These are phyloP conservation scores for Apiosordaria backusii DNA, from an alignment of 495 filamentous ascomycete genomes.

Conservation along the genomic window DNA sequence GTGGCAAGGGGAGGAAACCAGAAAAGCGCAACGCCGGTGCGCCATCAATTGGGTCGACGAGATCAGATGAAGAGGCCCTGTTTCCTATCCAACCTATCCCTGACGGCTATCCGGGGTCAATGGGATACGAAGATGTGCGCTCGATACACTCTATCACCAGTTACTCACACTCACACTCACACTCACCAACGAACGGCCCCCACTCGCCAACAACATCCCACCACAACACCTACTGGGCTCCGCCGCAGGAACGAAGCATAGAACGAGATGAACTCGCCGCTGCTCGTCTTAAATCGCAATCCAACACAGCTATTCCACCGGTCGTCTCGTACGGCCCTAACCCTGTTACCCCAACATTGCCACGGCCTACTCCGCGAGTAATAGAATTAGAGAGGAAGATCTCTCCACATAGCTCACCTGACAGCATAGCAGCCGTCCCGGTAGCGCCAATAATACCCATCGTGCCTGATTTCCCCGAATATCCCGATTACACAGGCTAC, in stretches of 20 bases:
- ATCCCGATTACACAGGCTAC: constrained; percentile 20
- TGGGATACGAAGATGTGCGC: constrained; percentile 35
- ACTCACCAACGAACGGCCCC: constrained; percentile 22
- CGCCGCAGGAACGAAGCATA: constrained; percentile 19
- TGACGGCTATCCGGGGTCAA: constrained; percentile 34
- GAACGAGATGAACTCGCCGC: constrained; percentile 33
- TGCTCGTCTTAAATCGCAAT: constrained; percentile 29
- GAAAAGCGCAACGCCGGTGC: constrained; percentile 22
- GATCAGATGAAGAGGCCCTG: constrained; percentile 26
- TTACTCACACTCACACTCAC: constrained; percentile 10
- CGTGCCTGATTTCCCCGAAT: constrained; percentile 21
- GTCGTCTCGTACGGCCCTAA: constrained; percentile 35
- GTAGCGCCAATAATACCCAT: constrained; percentile 21
- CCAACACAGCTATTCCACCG: constrained; percentile 16
- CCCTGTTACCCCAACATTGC: constrained; percentile 34
- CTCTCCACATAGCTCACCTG: constrained; percentile 19
- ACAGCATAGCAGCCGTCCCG: constrained; percentile 20
- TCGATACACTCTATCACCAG: constrained; percentile 19
- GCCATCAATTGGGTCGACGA: constrained; percentile 23
- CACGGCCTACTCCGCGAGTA: constrained; percentile 20
- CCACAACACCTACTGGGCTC: constrained; percentile 15
- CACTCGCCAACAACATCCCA: constrained; percentile 24
- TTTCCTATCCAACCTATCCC: constrained; percentile 32
- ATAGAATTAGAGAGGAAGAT: constrained; percentile 19
- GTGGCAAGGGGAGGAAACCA: constrained; percentile 23